Percentiles rank a stretch among this genome's conserved stretches.
These are phyloP conservation scores for Ustilago lituana DNA, from an alignment of 1,284 basidiomycete species.

Conservation along the genomic window DNA sequence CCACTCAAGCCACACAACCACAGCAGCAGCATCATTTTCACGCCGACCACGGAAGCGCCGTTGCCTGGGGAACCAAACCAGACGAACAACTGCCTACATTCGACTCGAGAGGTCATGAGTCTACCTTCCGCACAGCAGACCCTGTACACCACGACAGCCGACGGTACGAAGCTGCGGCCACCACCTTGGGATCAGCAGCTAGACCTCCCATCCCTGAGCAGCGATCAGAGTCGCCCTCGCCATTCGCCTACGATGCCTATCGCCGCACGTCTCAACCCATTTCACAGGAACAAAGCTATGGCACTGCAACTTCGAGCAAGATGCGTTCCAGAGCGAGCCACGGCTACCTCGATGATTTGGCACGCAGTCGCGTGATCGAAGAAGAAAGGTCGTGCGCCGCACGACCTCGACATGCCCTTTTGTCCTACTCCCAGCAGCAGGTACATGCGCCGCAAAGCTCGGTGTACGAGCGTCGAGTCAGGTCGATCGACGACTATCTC, in stretches of 20 bases:
- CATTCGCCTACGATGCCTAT: conserved; percentile 36
- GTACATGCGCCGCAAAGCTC: neutral
- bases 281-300: neutral
- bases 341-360: conserved; percentile 12
- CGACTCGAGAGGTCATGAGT: neutral
- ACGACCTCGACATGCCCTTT: neutral
- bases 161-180: conserved; percentile 1
- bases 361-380: conserved; percentile 11
- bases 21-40: conserved; percentile 3
- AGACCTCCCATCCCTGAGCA: neutral
- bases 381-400: neutral
- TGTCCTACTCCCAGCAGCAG: neutral
- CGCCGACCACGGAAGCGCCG: conserved; percentile 5
- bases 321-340: conserved; percentile 7
- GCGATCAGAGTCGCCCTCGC: conserved; percentile 33
- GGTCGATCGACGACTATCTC: conserved; percentile 41
- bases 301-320: neutral
- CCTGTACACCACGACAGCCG: conserved; percentile 1
- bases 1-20: neutral
- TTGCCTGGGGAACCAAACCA: conserved; percentile 10
- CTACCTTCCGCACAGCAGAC: neutral
- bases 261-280: conserved; percentile 16
- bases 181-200: neutral
- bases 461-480: conserved; percentile 12
- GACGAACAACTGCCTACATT: neutral